These are phyloP conservation scores for Gossypium ekmanianum DNA, from an alignment of 345 rosid genomes.

Conservation along the genomic window DNA sequence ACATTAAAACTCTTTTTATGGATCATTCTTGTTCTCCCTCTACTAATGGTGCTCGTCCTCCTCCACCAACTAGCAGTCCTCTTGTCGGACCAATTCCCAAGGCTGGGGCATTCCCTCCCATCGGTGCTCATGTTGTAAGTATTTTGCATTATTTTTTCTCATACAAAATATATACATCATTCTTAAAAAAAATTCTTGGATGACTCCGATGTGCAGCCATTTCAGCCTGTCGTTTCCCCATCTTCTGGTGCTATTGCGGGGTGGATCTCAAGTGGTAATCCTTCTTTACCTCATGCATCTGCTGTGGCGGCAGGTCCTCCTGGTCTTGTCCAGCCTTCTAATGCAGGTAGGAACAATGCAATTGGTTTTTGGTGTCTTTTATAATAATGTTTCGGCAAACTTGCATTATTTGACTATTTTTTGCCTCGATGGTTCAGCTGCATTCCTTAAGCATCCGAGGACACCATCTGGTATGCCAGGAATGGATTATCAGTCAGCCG, in stretches of 20 bases:
- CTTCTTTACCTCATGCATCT: conserved; percentile 46
- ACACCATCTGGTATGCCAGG: conserved; percentile 48
- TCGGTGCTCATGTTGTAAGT: conserved; percentile 78
- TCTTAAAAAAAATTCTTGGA: conserved; percentile 8
- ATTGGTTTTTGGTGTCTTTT: not conserved
- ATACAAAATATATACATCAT: not conserved
- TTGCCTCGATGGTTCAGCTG: conserved; percentile 32
- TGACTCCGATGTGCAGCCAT: conserved; percentile 49
- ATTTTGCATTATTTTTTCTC: conserved; percentile 15
- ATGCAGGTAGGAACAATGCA: conserved; percentile 29
- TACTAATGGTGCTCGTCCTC: conserved; percentile 70
- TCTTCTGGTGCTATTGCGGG: conserved; percentile 68
- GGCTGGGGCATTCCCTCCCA: conserved; percentile 59
- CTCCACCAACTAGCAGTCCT: conserved; percentile 60
- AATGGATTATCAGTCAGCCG: conserved; percentile 72
- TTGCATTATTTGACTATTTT: not conserved
- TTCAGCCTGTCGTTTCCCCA: conserved; percentile 63
- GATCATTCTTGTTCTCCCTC: conserved; percentile 69
- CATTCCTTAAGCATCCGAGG: conserved; percentile 64
- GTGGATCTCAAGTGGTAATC: conserved; percentile 59
- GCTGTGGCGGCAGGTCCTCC: conserved; percentile 46
- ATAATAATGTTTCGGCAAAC: conserved; percentile 6
- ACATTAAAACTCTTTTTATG: conserved; percentile 77
- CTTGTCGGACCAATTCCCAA: conserved; percentile 67
- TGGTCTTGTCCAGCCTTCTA: conserved; percentile 42